Base-by-base conservation (phyloP, 2,329 filamentous ascomycete species). In the Microsporum canis region DNA sequence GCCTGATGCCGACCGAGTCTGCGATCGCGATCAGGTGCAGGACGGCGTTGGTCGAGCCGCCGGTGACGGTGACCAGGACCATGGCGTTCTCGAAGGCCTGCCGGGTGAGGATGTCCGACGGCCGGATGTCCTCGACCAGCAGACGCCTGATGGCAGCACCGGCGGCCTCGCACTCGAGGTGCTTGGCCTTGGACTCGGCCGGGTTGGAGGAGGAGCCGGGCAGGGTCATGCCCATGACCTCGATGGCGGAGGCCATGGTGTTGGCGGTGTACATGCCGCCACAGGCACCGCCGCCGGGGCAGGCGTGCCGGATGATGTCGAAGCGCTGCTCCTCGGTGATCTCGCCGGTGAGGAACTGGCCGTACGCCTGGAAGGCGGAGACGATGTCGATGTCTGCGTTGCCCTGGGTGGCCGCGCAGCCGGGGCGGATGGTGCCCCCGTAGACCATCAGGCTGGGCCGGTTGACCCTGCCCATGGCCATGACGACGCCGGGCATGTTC, bases 381-480 rank as follows among this genome's bases (percentile, higher is more conserved):
- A 99, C 88, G 59, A 99, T 95, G 73, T 99, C 92, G 68, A 96
- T 89, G 62, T 86, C 79, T 60, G 84, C 82, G 71, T 87, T 86
- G 66, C 87, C 80, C 67, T 91, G 88, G 58, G 82, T 82, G 69
- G 79, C 82, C 61, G 88, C 89, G 77, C 91, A 96, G 55, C 94
- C 94, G 41, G 94, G 89, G 72, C 88, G 86, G 73, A 97, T 99
- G 47, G 89, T 91, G 57, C 94, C 94, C 67, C 94, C 94, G 71
- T 99, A 99, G 34, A 99, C 89, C 94, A 99, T 99, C 72, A 99
- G 81, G 68, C 89, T 91, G 34, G 94, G 94, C 55, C 94, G 82
- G 79, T 99, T 97, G 66, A 96, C 85, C 68, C 94, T 84, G 41
- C 91, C 92, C 89, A 96, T 96, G 61, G 91, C 94, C 70, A 94